A percentile compares a stretch with the other conserved stretches of the same genome.
Conservation (phyloP, 208 protist species). For the Herpetomonas samuelpessoai region DNA sequence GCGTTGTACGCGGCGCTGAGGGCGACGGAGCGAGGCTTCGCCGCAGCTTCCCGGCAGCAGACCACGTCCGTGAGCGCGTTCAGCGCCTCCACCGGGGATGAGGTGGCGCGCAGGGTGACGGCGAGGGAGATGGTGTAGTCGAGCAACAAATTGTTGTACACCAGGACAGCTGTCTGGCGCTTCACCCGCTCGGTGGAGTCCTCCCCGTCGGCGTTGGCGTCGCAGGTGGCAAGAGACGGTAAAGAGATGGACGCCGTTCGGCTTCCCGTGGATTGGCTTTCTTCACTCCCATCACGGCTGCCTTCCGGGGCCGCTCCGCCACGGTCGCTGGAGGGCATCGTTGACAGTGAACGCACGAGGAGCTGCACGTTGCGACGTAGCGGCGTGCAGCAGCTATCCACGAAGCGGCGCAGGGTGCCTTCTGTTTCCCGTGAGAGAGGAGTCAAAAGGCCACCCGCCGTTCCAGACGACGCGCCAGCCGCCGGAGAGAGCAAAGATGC, state of each 20-base stretch:
- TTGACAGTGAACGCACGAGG: slow-evolving; percentile 27
- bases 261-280: background rate
- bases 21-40: slow-evolving; percentile 38
- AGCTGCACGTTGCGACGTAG: slow-evolving; percentile 29
- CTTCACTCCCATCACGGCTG: background rate
- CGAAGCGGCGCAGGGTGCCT: slow-evolving; percentile 1
- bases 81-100: slow-evolving; percentile 30
- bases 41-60: slow-evolving; percentile 39
- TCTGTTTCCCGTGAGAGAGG: background rate
- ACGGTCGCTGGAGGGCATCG: slow-evolving; percentile 5
- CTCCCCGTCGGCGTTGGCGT: slow-evolving; percentile 1
- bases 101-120: slow-evolving; percentile 30
- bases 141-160: slow-evolving; percentile 56
- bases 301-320: background rate
- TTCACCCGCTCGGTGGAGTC: slow-evolving; percentile 40
- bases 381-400: slow-evolving; percentile 19
- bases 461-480: background rate
- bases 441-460: background rate
- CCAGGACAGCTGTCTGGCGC: slow-evolving; percentile 33
- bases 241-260: background rate
- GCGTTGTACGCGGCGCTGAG: slow-evolving; percentile 44
- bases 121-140: slow-evolving; percentile 49
- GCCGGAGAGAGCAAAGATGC: too few relatives aligned
- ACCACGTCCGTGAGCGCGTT: slow-evolving; percentile 54
- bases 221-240: slow-evolving; percentile 5